Evolutionary conservation across 345 rosid genomes (phyloP), one percentile per base, ranked within the genome.

Genomic region (Kernera saxatilis): DNA sequence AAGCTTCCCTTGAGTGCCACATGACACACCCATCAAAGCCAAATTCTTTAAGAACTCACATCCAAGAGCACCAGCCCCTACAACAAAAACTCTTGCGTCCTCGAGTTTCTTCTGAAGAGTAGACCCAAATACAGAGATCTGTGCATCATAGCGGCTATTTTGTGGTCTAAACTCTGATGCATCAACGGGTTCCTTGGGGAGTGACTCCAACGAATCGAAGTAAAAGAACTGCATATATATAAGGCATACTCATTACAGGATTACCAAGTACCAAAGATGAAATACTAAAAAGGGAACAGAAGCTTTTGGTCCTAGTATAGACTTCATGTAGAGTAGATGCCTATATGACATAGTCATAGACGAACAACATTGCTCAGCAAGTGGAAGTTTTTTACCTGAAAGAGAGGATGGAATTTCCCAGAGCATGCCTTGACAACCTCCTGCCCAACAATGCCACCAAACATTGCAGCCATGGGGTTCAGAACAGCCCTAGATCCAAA

Each of bases 391-490:
- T 32, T 69, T 75, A 87, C 97, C 93, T 91, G 97, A 61, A 80
- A 87, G 61, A 91, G 84, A 44, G 97, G 97, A 82, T 91, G 97
- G 69, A 89, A 91, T 72, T 91, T 91, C 59, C 97, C 97, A 59
- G 97, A 84, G 83, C 97, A 91, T 36, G 97, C 97, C 74, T 91
- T 91, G 63, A 89, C 90, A 77, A 87, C 92, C 66, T 91, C 97
- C 67, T 89, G 96, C 46, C 96, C 97, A 69, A 89, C 96, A 59
- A 91, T 82, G 64, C 97, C 97, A 58, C 97, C 97, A 79, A 91
- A 89, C 83, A 91, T 82, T 41, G 97, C 97, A 66, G 96, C 97
- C 97, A 89, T 91, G 39, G 96, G 97, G 84, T 91, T 91, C 53
- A 91, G 78, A 58, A 91, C 90, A 69, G 97, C 97, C 85, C 84